Conservation (phyloP, 2,329 filamentous ascomycete genomes). For the Rugonectria rugulosa region DNA sequence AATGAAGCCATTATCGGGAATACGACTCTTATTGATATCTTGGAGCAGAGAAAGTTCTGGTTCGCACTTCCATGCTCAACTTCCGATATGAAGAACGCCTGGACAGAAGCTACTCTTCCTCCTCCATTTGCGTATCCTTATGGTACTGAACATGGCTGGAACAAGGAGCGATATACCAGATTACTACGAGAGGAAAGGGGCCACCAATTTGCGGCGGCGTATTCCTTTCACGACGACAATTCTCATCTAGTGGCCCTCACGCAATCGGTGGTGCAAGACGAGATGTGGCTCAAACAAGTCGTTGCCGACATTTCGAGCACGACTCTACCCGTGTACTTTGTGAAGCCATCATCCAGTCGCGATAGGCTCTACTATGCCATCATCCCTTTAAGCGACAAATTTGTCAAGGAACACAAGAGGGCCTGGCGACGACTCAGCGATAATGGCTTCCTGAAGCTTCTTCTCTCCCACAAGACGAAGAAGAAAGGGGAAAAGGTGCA, state of each 20-base stretch:
- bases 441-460: background rate
- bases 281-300: conserved; percentile 16
- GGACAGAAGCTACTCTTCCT: background rate
- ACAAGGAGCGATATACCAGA: background rate
- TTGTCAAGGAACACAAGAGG: background rate
- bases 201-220: background rate
- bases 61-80: background rate
- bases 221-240: background rate
- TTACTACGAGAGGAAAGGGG: background rate
- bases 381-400: background rate
- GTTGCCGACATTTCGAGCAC: background rate
- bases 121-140: background rate
- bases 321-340: conserved; percentile 19
- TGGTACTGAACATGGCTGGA: background rate
- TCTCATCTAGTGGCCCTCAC: conserved; percentile 1
- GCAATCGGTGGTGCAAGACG: conserved; percentile 20
- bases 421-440: conserved; percentile 9
- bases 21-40: background rate
- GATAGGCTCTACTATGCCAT: background rate
- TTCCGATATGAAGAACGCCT: background rate
- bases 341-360: background rate
- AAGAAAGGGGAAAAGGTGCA: background rate
- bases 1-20: background rate
- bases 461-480: background rate
- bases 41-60: background rate